phyloP scores from a whole-genome alignment of 345 rosid genomes.

The Gynandropsis gynandra region DNA sequence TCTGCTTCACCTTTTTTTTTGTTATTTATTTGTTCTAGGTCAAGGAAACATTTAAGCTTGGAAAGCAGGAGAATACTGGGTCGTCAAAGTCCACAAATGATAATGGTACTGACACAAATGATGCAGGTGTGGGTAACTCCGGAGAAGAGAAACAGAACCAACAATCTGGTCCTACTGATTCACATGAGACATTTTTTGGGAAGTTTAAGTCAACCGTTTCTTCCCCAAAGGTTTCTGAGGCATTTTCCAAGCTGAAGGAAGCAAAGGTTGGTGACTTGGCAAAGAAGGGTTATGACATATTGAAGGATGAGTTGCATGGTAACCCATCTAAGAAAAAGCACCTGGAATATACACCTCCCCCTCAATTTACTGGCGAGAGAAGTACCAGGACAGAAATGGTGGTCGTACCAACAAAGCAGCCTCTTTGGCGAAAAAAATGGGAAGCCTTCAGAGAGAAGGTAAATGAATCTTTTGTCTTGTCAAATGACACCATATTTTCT shows the following conservation, averaged over 20 bases:
- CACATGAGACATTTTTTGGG: conserved; percentile 53
- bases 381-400: conserved; percentile 81
- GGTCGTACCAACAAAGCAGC: conserved; percentile 49
- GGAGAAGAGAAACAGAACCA: conserved; percentile 39
- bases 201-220: conserved; percentile 56
- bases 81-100: conserved; percentile 36
- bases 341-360: conserved; percentile 65
- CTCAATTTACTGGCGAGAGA: conserved; percentile 57
- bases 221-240: conserved; percentile 54
- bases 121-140: conserved; percentile 36
- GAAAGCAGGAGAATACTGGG: conserved; percentile 43
- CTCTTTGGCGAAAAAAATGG: conserved; percentile 76
- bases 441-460: conserved; percentile 62
- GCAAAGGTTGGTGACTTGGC: conserved; percentile 66
- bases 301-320: conserved; percentile 79
- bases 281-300: conserved; percentile 79
- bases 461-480: conserved; percentile 10
- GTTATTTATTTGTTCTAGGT: conserved; percentile 37
- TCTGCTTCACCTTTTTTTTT: conserved; percentile 2
- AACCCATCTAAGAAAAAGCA: conserved; percentile 63
- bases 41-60: conserved; percentile 57
- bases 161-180: conserved; percentile 37
- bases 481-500: conserved; percentile 5
- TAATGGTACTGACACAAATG: conserved; percentile 29
- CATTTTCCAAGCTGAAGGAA: conserved; percentile 60